A percentile compares a stretch with the other conserved stretches of the same genome.
Evolutionary conservation across 148 eudicot genomes (phyloP).

Genomic region (Vaccinium vitisidaea): DNA sequence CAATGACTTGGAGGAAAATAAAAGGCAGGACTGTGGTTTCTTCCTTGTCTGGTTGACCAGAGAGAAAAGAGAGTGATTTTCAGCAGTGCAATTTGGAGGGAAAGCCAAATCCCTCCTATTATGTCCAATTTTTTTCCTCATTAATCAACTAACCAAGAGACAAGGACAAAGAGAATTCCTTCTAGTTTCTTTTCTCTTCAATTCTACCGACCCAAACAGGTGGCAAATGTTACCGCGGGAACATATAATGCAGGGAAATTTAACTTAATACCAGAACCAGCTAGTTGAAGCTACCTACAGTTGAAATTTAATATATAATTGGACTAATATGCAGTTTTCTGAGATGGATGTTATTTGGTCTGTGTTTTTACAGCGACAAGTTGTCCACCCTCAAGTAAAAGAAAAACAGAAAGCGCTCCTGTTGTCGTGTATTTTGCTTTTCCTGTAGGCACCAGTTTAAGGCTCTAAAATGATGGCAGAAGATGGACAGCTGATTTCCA

Average conservation of each 20-base stretch:
- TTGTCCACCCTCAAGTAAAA: constrained; percentile 1
- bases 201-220: not conserved
- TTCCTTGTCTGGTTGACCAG: not conserved
- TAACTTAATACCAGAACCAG: not conserved
- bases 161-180: not conserved
- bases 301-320: not conserved
- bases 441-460: constrained; percentile 81
- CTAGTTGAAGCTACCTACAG: not conserved
- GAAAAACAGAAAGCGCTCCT: not conserved
- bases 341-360: not conserved
- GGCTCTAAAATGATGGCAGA: constrained; percentile 94
- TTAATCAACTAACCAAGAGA: not conserved
- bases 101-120: not conserved
- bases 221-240: not conserved
- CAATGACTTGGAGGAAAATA: not conserved
- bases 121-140: not conserved
- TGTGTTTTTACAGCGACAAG: not conserved
- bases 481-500: constrained; percentile 67
- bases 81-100: not conserved
- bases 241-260: not conserved
- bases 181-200: not conserved
- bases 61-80: not conserved
- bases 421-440: not conserved
- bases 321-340: not conserved
- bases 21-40: too few species aligned